Evolutionary conservation across 352 stramenopile genomes (phyloP), one percentile per base, ranked within the genome.

Genomic region (Thraustochytrium striatum): DNA sequence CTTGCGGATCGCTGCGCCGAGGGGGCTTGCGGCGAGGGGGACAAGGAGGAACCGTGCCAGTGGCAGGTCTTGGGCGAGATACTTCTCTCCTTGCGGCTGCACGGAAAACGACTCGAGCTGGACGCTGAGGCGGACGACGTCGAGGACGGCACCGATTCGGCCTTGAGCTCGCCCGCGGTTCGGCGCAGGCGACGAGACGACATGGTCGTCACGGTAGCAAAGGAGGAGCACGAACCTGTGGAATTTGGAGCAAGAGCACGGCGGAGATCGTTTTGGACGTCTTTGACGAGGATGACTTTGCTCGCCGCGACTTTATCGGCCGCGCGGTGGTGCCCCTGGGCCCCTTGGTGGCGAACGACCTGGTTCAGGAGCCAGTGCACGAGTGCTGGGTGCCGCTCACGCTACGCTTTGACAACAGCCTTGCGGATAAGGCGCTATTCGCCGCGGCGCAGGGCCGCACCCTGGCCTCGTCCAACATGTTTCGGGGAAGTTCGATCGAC

Each of bases 241-340:
- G 44, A 73, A 28, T 43, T 0, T 75, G 65, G 65, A 75, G 65
- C 41, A 41, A 39, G 30, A 38, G 43, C 16, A 21, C 43, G 35
- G 50, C 41, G 5, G 68, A 39, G 5, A 21, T 75, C 7, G 65
- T 75, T 0, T 61, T 75, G 1, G 65, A 75, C 52, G 65, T 75
- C 43, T 75, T 75, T 61, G 65, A 75, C 36, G 65, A 75, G 39
- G 65, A 75, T 43, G 52, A 75, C 25, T 75, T 32, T 25, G 68
- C 65, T 0, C 65, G 50, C 30, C 65, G 65, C 25, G 65, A 75
- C 50, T 75, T 75, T 75, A 75, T 75, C 2, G 65, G 65, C 21
- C 43, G 65, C 43, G 65, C 65, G 16, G 16, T 30, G 7, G 68
- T 75, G 1, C 65, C 65, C 8, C 65, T 75, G 11, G 43, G 30